Evolutionary conservation across 768 basidiomycete species (phyloP).

Genomic region (Boletus fagicola): DNA sequence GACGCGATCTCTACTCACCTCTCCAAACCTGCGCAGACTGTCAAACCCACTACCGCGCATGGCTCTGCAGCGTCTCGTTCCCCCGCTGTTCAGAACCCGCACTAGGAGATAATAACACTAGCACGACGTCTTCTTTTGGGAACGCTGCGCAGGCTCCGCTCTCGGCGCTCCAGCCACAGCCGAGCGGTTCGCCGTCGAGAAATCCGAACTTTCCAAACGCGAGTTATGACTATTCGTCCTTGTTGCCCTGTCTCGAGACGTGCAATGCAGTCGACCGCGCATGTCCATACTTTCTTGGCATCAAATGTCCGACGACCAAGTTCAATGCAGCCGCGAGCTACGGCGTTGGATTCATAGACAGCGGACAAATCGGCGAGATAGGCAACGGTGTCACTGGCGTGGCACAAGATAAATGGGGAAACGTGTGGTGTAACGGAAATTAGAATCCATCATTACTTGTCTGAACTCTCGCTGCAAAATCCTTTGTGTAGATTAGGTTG

Average conservation of each 20-base stretch:
- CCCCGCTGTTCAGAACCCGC: slow-evolving; percentile 67
- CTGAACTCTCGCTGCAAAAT: neutral
- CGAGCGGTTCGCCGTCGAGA: slow-evolving; percentile 41
- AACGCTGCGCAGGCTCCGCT: slow-evolving; percentile 35
- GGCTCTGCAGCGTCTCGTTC: slow-evolving; percentile 74
- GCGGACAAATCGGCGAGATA: slow-evolving; percentile 41
- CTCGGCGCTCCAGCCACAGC: slow-evolving; percentile 49
- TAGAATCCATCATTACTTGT: too few species aligned
- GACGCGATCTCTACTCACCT: slow-evolving; percentile 77
- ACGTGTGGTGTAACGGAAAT: slow-evolving; percentile 68
- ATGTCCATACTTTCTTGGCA: slow-evolving; percentile 72
- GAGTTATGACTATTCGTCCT: slow-evolving; percentile 48
- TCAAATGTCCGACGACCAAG: slow-evolving; percentile 58
- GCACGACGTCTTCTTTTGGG: slow-evolving; percentile 11
- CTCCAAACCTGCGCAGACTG: slow-evolving; percentile 77
- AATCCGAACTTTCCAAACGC: slow-evolving; percentile 49
- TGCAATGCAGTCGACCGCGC: slow-evolving; percentile 72
- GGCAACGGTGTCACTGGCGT: slow-evolving; percentile 51
- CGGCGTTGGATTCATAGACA: slow-evolving; percentile 73
- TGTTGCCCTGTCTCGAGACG: slow-evolving; percentile 78
- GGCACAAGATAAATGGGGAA: slow-evolving; percentile 67
- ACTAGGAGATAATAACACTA: slow-evolving; percentile 22
- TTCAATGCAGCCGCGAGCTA: slow-evolving; percentile 71
- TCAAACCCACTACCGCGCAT: slow-evolving; percentile 65
- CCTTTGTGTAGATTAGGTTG: neutral